Evolutionary conservation across 495 filamentous ascomycete species (phyloP).

Genomic region (Neurospora tetrasperma): DNA sequence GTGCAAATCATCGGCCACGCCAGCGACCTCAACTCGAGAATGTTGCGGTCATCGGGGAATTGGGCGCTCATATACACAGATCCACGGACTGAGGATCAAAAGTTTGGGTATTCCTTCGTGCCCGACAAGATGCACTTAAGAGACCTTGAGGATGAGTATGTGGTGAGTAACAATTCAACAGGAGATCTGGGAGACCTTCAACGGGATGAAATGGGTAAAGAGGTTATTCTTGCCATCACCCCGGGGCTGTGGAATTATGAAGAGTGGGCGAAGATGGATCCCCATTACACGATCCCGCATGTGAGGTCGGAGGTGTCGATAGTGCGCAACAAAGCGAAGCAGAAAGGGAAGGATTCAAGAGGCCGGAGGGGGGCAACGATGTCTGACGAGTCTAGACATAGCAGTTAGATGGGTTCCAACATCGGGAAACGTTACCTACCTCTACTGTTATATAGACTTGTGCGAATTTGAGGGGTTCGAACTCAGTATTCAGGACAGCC

Average conservation of each 20-base stretch:
- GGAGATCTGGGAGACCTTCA: background rate
- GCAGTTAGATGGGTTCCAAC: background rate
- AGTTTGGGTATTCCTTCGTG: background rate
- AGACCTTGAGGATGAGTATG: background rate
- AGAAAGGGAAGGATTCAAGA: too few species aligned
- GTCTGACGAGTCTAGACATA: background rate
- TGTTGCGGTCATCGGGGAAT: background rate
- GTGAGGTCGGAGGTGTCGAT: background rate
- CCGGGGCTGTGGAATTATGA: background rate
- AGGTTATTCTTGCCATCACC: background rate
- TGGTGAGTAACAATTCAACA: background rate
- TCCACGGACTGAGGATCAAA: background rate
- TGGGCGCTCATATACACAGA: background rate
- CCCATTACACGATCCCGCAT: background rate
- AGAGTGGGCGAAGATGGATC: background rate
- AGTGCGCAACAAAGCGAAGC: too few species aligned
- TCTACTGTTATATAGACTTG: background rate
- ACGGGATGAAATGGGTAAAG: background rate
- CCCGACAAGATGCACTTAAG: background rate
- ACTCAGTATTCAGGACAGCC: too few species aligned
- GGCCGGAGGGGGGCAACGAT: background rate
- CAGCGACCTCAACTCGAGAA: background rate
- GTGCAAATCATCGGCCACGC: background rate
- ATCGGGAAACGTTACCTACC: background rate
- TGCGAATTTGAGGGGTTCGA: background rate